Evolutionary conservation across 2,329 filamentous ascomycete species (phyloP).

Genomic region (Lojkania enalia): DNA sequence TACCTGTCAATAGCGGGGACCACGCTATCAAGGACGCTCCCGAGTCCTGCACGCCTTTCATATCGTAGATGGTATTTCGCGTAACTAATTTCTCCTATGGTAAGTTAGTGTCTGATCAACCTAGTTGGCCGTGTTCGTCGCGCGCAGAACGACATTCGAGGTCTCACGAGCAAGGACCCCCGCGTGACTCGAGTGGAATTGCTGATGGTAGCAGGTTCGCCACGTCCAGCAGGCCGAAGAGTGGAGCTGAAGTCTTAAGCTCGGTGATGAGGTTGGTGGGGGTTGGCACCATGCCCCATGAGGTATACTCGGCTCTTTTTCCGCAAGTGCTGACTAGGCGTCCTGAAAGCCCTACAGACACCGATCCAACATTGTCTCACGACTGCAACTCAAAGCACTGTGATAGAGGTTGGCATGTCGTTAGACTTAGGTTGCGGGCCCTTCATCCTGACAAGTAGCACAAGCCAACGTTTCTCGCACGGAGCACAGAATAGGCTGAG

Average conservation of each 20-base stretch:
- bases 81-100: too few relatives aligned
- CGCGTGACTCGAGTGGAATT: too few relatives aligned
- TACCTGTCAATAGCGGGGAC: not conserved
- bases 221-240: too few relatives aligned
- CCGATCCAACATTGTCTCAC: not conserved
- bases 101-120: too few relatives aligned
- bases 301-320: not conserved
- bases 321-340: not conserved
- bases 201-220: too few relatives aligned
- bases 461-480: constrained; percentile 1
- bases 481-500: not conserved
- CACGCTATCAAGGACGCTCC: not conserved
- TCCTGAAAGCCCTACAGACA: too few relatives aligned
- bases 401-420: constrained; percentile 4
- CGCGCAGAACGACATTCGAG: too few relatives aligned
- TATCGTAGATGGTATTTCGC: not conserved
- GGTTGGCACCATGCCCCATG: not conserved
- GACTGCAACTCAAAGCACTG: too few relatives aligned
- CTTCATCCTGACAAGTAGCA: not conserved
- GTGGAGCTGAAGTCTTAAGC: too few relatives aligned
- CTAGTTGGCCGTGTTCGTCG: too few relatives aligned
- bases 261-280: too few relatives aligned
- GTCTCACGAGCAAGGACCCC: too few relatives aligned
- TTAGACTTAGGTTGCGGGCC: constrained; percentile 4
- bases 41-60: not conserved